These are phyloP conservation scores for Brasenia schreberi DNA, from an alignment of 164 flowering plant genomes.

Conservation along the genomic window DNA sequence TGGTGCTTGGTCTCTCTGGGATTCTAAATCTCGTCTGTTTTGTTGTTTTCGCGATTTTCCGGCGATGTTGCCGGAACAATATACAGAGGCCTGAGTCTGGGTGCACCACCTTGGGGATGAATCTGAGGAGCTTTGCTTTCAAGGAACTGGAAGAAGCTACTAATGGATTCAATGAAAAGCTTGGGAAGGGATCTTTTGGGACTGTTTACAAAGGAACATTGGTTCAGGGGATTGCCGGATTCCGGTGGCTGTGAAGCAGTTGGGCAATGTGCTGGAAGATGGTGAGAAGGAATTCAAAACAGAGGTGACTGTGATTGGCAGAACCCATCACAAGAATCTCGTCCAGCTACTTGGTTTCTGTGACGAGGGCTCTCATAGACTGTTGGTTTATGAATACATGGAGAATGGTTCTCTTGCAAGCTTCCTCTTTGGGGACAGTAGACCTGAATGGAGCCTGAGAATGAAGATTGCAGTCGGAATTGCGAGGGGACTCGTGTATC, in stretches of 20 bases:
- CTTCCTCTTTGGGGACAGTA: constrained; percentile 6
- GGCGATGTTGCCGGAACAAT: background rate
- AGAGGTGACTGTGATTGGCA: constrained; percentile 9
- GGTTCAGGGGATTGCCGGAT: background rate
- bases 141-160: constrained; percentile 11
- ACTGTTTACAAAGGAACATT: constrained; percentile 12
- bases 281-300: constrained; percentile 14
- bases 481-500: constrained; percentile 12
- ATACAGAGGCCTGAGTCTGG: background rate
- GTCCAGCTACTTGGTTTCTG: constrained; percentile 11
- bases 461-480: constrained; percentile 8
- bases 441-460: constrained; percentile 10
- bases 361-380: constrained; percentile 4
- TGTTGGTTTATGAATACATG: constrained; percentile 12
- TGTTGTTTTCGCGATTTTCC: background rate
- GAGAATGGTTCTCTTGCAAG: constrained; percentile 2
- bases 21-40: constrained; percentile 1
- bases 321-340: constrained; percentile 4
- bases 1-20: background rate
- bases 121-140: constrained; percentile 4
- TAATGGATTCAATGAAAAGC: constrained; percentile 10
- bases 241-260: constrained; percentile 9
- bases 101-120: background rate
- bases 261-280: constrained; percentile 7
- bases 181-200: constrained; percentile 14